Base-by-base conservation (phyloP, 2,329 filamentous ascomycete genomes). In the Talaromyces albobiverticillius region DNA sequence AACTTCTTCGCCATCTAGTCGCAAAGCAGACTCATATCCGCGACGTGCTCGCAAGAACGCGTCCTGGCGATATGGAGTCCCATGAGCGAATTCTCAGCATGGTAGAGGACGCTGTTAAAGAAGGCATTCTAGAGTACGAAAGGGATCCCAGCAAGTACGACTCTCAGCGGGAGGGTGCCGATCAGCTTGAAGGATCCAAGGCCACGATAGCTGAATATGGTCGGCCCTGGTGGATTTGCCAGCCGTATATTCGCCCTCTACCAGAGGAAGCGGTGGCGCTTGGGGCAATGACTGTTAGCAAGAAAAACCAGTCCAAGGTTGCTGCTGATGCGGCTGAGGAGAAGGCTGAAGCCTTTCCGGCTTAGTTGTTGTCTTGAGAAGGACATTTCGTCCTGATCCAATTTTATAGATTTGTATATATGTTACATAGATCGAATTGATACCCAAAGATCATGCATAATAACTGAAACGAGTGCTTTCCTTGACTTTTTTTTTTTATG, bases 221-320 rank as follows among this genome's bases (percentile, higher is more conserved):
- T 68, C 76, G 90, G 59, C 92, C 92, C 1, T 96, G 86, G 82
- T 96, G 90, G 90, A 81, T 96, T 3, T 90, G 86, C 50, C 92
- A 97, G 74, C 87, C 93, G 3, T 89, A 95, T 64, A 82, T 96
- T 6, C 78, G 92, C 53, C 92, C 91, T 38, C 70, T 96, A 64
- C 94, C 94, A 0, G 88, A 88, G 61, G 93, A 97, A 74, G 94
- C 94, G 2, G 65, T 94, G 60, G 86, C 87, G 58, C 91, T 90
- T 68, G 92, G 92, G 0, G 86, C 88, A 2, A 79, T 95, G 69
- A 82, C 79, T 54, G 68, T 86, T 58, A 89, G 85, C 63, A 92
- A 90, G 75, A 91, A 91, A 32, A 53, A 53, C n/a, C 42, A 53
- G 40, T 14, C 26, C 2, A 53, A 55, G 29, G 38, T 16, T 16